Percentiles rank a stretch among this genome's conserved stretches.
phyloP scores from a whole-genome alignment of 2,329 filamentous ascomycete species.

The Chalaropsis thielavioides region DNA sequence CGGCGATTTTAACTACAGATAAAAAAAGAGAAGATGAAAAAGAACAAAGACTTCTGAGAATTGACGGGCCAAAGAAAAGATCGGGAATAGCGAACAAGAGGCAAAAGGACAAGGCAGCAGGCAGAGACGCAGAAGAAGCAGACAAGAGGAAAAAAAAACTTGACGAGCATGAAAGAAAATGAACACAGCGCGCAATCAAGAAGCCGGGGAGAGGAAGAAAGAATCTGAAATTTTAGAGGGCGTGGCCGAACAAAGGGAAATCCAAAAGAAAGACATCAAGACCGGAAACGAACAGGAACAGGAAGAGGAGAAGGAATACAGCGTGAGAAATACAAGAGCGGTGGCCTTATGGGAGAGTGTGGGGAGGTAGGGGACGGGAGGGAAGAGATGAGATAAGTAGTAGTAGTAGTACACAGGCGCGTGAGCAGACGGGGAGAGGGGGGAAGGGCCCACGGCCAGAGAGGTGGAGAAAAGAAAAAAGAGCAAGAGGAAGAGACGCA shows the following conservation, averaged over 20 bases:
- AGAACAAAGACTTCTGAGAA: background rate
- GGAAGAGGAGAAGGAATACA: background rate
- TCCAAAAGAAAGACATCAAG: background rate
- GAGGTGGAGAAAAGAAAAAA: background rate
- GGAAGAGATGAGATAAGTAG: too few relatives aligned
- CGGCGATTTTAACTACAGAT: too few relatives aligned
- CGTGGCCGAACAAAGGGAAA: background rate
- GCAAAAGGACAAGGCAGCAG: background rate
- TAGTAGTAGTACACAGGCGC: slow-evolving; percentile 10
- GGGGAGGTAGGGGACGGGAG: background rate
- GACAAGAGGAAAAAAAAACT: slow-evolving; percentile 8
- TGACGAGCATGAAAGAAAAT: too few relatives aligned
- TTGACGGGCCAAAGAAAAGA: background rate
- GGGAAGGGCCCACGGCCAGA: background rate
- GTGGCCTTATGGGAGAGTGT: background rate
- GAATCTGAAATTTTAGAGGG: too few relatives aligned
- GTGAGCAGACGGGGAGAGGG: background rate
- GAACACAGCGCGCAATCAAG: too few relatives aligned
- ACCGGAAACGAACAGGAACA: background rate
- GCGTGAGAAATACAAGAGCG: background rate
- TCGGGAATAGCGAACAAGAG: background rate
- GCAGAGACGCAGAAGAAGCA: background rate
- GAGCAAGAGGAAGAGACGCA: background rate
- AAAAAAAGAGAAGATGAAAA: background rate
- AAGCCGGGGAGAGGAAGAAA: too few relatives aligned